Evolutionary conservation across 2,329 filamentous ascomycete species (phyloP), one percentile per base, ranked within the genome.

Genomic region (Raffaelea ambrosiae): DNA sequence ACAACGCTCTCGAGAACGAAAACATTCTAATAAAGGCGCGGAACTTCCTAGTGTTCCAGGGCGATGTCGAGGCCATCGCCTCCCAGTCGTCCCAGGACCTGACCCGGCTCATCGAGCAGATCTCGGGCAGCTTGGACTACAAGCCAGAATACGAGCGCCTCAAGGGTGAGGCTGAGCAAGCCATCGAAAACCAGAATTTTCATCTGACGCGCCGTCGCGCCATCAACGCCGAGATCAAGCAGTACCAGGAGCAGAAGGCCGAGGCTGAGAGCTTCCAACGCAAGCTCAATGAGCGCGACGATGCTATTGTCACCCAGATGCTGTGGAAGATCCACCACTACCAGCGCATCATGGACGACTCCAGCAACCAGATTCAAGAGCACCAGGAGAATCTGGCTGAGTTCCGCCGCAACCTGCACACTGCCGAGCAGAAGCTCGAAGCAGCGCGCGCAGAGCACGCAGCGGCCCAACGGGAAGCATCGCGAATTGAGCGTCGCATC

Each of bases 41-140:
- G 55, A 98, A 98, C 63, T 98, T 98, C 63, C 77, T 98, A 5
- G 93, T 98, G 33, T 98, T 98, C 64, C 93, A 98, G 66, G 94
- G 93, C 55, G 93, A 98, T 62, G 91, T 98, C 18, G 93, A 98
- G 65, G 87, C 89, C 21, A 96, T 98, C 60, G 94, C 93, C 2
- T 89, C 89, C 8, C 93, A 97, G 63, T 94, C 89, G 1, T 89
- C 93, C 0, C 90, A 89, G 57, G 93, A 97, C 59, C 77, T 98
- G 36, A 98, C 93, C 1, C 80, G 88, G 44, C 71, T 98, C 44
- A 95, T 98, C 48, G 93, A 98, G 68, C 93, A 97, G 66, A 97
- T 98, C 53, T 97, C 91, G 1, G 93, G 93, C 41, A 96, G 90
- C 65, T 68, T 97, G 45, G 93, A 98, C 59, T 88, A 90, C 68